phyloP scores from a whole-genome alignment of 2,329 filamentous ascomycete species.

The Cercospora brassicicola region DNA sequence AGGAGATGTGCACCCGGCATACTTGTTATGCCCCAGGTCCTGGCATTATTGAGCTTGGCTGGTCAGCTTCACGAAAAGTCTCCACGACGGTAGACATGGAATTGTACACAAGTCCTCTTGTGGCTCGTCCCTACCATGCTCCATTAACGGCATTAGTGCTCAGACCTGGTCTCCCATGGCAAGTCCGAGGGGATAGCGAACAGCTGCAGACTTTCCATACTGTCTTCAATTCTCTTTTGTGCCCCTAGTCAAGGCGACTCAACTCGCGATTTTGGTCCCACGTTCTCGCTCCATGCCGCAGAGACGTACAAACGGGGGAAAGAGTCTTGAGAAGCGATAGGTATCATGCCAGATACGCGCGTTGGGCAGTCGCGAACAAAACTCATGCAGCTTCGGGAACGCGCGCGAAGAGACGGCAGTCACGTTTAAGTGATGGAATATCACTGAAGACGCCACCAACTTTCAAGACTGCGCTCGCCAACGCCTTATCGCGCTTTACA shows the following conservation, averaged over 20 bases:
- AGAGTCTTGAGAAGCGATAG: neutral
- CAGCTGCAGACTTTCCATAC: neutral
- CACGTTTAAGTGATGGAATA: neutral
- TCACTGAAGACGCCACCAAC: neutral
- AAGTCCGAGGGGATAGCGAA: neutral
- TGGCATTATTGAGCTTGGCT: neutral
- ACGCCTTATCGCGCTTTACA: neutral
- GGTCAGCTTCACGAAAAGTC: neutral
- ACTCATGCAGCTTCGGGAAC: neutral
- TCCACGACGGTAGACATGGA: neutral
- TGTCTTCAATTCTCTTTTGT: neutral
- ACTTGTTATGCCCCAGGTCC: neutral
- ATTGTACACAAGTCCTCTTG: neutral
- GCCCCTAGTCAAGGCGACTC: neutral
- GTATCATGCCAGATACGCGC: neutral
- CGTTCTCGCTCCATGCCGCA: neutral
- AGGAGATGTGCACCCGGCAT: neutral
- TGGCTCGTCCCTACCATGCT: neutral
- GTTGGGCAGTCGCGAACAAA: neutral
- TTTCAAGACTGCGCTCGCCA: neutral
- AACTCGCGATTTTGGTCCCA: neutral
- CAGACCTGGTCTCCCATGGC: neutral
- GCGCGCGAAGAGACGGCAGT: neutral
- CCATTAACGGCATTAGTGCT: neutral
- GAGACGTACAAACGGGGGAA: neutral